Conservation (phyloP, 768 basidiomycete species). For the Lepiota venenata region DNA sequence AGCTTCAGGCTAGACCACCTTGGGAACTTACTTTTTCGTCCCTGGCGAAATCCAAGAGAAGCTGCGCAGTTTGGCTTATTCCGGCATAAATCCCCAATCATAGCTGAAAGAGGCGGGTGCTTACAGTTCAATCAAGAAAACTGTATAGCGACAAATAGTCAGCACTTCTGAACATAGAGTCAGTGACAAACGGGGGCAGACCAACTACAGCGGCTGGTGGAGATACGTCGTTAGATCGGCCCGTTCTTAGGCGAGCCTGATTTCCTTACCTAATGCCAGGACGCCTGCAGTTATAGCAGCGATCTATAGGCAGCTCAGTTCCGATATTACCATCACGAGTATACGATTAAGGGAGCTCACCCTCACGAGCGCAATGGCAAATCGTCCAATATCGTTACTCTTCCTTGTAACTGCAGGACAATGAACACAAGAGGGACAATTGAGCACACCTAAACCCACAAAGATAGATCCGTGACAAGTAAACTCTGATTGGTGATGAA, state of each 20-base stretch:
- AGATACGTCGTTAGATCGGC: neutral
- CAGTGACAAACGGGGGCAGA: neutral
- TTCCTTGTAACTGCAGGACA: neutral
- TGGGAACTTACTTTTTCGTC: neutral
- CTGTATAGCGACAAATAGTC: neutral
- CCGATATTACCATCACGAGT: neutral
- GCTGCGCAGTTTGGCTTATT: neutral
- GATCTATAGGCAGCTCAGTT: neutral
- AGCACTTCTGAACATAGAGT: neutral
- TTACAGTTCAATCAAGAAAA: constrained; percentile 8
- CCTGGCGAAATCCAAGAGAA: constrained; percentile 3
- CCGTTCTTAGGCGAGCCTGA: no score
- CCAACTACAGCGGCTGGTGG: constrained; percentile 7
- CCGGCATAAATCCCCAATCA: neutral
- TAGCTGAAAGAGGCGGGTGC: neutral
- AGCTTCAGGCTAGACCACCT: neutral
- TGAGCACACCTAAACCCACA: neutral
- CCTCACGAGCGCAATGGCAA: neutral
- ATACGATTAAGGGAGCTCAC: neutral
- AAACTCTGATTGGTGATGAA: neutral
- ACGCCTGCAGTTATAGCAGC: neutral
- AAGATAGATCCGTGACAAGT: constrained; percentile 7
- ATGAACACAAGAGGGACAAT: neutral
- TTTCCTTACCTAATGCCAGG: neutral
- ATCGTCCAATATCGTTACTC: neutral